Conservation (phyloP, 2,329 filamentous ascomycete species). For the Cucurbitaria berberidis region DNA sequence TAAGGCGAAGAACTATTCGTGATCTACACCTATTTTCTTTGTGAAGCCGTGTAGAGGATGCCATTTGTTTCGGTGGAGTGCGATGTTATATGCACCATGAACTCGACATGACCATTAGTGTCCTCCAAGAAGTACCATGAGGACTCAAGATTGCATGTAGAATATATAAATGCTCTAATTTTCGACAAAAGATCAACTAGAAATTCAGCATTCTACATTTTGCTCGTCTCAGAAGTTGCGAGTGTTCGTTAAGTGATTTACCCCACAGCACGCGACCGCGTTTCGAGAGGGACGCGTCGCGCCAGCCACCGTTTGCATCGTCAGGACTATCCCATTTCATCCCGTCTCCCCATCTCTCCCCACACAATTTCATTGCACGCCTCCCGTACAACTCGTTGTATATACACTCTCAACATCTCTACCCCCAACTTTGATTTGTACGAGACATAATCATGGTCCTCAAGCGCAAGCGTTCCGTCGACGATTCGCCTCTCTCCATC, state of each 20-base stretch:
- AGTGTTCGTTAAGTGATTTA: neutral
- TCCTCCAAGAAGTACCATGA: too few relatives aligned
- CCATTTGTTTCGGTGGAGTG: too few relatives aligned
- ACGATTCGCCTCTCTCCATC: slow-evolving; percentile 54
- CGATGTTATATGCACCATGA: too few relatives aligned
- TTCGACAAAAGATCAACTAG: neutral
- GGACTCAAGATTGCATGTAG: too few relatives aligned
- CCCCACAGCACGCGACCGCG: slow-evolving; percentile 31
- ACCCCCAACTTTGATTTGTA: neutral
- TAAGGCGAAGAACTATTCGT: too few relatives aligned
- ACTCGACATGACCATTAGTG: too few relatives aligned
- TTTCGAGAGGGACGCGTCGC: slow-evolving; percentile 15
- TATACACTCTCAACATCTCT: neutral
- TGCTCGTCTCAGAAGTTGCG: neutral
- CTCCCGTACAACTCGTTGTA: neutral
- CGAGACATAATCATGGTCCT: slow-evolving; percentile 53
- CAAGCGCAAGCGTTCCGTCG: slow-evolving; percentile 64
- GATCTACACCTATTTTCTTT: too few relatives aligned
- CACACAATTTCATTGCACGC: slow-evolving; percentile 1
- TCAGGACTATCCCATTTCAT: slow-evolving; percentile 12
- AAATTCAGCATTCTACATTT: neutral
- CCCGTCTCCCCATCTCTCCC: slow-evolving; percentile 5
- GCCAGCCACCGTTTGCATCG: slow-evolving; percentile 36
- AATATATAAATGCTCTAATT: too few relatives aligned
- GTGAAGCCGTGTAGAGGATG: too few relatives aligned